phyloP scores from a whole-genome alignment of 352 stramenopile species.

The Phytophthora pini region DNA sequence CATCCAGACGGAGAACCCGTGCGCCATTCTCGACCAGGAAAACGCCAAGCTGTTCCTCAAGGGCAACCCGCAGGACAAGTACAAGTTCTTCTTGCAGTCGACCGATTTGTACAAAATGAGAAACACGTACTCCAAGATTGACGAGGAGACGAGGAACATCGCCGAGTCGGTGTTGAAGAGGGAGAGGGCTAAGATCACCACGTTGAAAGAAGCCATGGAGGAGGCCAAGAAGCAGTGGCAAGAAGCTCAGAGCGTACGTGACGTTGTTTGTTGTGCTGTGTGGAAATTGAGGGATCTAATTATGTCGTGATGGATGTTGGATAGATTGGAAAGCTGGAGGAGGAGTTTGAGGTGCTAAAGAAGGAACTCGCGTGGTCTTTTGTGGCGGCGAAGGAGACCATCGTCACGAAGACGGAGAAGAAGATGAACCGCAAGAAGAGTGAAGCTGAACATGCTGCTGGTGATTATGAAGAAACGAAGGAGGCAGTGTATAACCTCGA shows the following conservation, averaged over 20 bases:
- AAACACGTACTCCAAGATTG: conserved; percentile 87
- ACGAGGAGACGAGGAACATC: conserved; percentile 76
- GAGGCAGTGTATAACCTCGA: conserved; percentile 57
- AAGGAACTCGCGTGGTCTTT: conserved; percentile 87
- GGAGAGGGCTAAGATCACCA: conserved; percentile 66
- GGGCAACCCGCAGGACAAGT: conserved; percentile 95
- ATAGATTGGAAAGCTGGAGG: conserved; percentile 77
- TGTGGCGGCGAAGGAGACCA: conserved; percentile 68
- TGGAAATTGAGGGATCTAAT: not conserved
- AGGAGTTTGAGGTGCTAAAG: conserved; percentile 76
- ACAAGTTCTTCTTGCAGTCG: conserved; percentile 97
- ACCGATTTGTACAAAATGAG: conserved; percentile 95
- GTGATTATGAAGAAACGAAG: conserved; percentile 57
- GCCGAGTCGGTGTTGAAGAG: conserved; percentile 70
- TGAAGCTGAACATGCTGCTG: conserved; percentile 44
- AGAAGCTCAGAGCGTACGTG: conserved; percentile 70
- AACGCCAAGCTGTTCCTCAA: conserved; percentile 98
- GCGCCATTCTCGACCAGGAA: conserved; percentile 97
- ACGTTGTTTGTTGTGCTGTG: conserved; percentile 4
- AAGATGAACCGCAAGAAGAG: conserved; percentile 65
- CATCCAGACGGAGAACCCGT: conserved; percentile 97
- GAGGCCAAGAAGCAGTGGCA: conserved; percentile 77
- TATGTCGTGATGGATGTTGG: not conserved
- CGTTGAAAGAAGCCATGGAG: conserved; percentile 63
- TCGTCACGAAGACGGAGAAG: conserved; percentile 55